Conservation (phyloP, 202 grass and related monocot genomes). For the Digitaria exilis region DNA sequence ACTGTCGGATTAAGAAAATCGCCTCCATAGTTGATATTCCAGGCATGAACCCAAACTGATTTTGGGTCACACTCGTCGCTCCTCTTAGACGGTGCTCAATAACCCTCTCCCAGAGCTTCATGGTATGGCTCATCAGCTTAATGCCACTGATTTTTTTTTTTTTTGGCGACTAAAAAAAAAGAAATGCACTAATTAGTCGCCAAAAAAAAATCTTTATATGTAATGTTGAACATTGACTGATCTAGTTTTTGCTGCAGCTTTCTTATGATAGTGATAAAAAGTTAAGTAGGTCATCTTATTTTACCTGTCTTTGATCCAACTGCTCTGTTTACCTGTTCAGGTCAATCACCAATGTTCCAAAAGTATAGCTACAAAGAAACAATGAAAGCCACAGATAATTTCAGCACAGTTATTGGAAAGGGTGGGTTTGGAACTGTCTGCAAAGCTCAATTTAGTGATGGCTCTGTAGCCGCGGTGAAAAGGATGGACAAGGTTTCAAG, state of each 20-base stretch:
- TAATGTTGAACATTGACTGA: neutral
- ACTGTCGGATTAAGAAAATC: no score
- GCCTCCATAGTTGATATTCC: no score
- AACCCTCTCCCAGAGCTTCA: no score
- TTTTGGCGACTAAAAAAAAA: no score
- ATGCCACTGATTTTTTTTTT: no score
- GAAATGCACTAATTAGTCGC: no score
- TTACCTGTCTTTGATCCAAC: neutral
- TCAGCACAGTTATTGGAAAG: constrained; percentile 89
- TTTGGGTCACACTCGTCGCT: no score
- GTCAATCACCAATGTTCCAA: constrained; percentile 88
- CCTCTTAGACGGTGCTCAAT: no score
- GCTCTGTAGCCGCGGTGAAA: constrained; percentile 77
- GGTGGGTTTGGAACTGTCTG: constrained; percentile 99
- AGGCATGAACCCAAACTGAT: no score
- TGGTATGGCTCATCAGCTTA: no score
- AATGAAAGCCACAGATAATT: constrained; percentile 73
- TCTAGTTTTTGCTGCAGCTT: constrained; percentile 9
- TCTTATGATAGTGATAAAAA: neutral
- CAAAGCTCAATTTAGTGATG: constrained; percentile 79
- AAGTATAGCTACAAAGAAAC: constrained; percentile 84
- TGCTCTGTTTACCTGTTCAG: constrained; percentile 47
- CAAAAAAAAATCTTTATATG: neutral
- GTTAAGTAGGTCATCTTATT: neutral
- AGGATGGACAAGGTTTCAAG: constrained; percentile 97